Percentiles rank a stretch among this genome's conserved stretches.
These are phyloP conservation scores for Trichoderma guizhouense DNA, from an alignment of 2,329 filamentous ascomycete species.

Conservation along the genomic window DNA sequence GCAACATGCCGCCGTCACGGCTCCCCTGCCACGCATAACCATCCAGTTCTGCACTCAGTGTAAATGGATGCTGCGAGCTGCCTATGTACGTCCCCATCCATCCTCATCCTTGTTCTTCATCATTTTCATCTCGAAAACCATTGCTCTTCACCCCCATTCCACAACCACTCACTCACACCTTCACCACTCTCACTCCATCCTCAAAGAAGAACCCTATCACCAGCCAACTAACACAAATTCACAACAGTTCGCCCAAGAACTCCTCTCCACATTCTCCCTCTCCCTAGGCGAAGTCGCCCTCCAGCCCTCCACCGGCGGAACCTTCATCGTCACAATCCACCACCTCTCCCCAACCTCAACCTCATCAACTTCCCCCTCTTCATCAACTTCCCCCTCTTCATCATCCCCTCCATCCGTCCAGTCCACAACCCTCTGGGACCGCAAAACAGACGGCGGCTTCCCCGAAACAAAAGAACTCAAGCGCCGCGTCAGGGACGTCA, in stretches of 20 bases:
- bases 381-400: constrained; percentile 16
- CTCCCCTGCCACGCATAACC: constrained; percentile 63
- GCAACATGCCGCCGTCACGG: background rate
- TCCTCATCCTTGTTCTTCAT: background rate
- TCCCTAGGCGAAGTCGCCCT: constrained; percentile 83
- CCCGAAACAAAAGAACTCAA: constrained; percentile 93
- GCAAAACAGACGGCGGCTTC: constrained; percentile 82
- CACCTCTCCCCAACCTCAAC: constrained; percentile 30
- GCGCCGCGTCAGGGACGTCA: constrained; percentile 73
- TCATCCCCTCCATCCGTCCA: background rate
- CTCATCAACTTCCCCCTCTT: constrained; percentile 27
- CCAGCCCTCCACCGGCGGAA: constrained; percentile 78
- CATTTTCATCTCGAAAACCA: no score
- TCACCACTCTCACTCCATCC: background rate
- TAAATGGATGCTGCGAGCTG: constrained; percentile 83
- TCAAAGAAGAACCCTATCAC: background rate
- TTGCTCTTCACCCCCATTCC: no score
- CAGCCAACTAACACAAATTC: background rate
- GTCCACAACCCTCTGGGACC: constrained; percentile 73
- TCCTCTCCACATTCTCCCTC: constrained; percentile 86
- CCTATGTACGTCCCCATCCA: constrained; percentile 61
- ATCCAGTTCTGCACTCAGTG: constrained; percentile 94
- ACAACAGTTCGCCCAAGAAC: constrained; percentile 81
- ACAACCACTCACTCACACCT: no score
- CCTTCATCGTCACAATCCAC: constrained; percentile 70